These are phyloP conservation scores for Apiospora hydei DNA, from an alignment of 2,329 filamentous ascomycete genomes.

Conservation along the genomic window DNA sequence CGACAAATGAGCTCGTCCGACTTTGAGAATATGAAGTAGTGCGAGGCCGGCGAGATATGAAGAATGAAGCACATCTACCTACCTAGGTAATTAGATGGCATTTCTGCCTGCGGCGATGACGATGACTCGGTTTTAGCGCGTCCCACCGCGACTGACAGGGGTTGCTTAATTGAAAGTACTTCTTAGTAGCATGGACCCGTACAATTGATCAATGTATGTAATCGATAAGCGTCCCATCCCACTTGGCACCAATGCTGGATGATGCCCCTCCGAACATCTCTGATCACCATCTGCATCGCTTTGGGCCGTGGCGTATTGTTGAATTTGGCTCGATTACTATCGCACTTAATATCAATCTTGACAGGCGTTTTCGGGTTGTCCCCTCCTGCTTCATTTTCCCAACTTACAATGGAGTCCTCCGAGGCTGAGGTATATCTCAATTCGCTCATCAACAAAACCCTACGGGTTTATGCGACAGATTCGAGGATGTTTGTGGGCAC, in stretches of 20 bases:
- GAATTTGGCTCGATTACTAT: background rate
- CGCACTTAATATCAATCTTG: background rate
- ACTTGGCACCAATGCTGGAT: conserved; percentile 3
- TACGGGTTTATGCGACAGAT: conserved; percentile 83
- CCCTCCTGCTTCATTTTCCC: background rate
- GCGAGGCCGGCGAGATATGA: background rate
- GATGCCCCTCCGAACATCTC: conserved; percentile 7
- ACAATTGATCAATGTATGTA: background rate
- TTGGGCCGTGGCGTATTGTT: background rate
- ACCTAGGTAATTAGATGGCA: conserved; percentile 20
- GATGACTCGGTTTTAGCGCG: conserved; percentile 22
- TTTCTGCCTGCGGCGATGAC: conserved; percentile 22
- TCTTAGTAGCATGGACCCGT: too few relatives aligned
- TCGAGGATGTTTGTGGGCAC: conserved; percentile 86
- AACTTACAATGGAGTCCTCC: conserved; percentile 21
- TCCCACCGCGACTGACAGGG: conserved; percentile 13
- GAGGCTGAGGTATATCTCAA: conserved; percentile 64
- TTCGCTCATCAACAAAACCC: conserved; percentile 77
- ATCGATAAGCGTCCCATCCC: conserved; percentile 18
- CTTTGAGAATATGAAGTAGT: background rate
- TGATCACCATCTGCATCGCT: background rate
- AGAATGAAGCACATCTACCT: background rate
- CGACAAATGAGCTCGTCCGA: background rate
- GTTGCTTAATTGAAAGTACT: background rate
- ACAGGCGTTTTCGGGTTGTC: background rate